A percentile compares a stretch with the other conserved stretches of the same genome.
phyloP scores from a whole-genome alignment of 176 grass and related monocot genomes.

The Olyra latifolia region DNA sequence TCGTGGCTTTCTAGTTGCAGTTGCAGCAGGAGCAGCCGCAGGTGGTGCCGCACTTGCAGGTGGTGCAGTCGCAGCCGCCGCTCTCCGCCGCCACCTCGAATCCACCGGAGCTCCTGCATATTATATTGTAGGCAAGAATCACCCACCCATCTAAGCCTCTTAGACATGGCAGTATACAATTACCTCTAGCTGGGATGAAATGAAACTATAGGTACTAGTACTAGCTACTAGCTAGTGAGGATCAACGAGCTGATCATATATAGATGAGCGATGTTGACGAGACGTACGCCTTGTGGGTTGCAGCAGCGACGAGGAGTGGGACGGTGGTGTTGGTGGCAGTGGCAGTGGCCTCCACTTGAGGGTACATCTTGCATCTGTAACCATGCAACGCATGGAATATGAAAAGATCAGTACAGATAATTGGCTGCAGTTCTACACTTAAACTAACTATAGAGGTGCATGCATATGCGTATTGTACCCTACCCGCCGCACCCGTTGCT shows the following conservation, averaged over 20 bases:
- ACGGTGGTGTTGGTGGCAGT: background rate
- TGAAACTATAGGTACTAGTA: too few relatives aligned
- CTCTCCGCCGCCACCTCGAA: conserved; percentile 32
- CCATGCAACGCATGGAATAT: too few relatives aligned
- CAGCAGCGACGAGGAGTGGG: conserved; percentile 13
- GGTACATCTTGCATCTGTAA: conserved; percentile 51
- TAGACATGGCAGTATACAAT: too few relatives aligned
- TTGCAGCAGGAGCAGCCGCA: conserved; percentile 52
- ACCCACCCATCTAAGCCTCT: too few relatives aligned
- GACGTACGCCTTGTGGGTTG: conserved; percentile 37
- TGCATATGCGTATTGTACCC: too few relatives aligned
- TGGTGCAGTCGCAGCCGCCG: conserved; percentile 43
- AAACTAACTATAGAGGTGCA: too few relatives aligned
- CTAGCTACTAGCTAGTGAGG: background rate
- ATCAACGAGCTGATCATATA: too few relatives aligned
- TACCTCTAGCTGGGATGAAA: background rate
- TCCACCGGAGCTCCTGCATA: conserved; percentile 26
- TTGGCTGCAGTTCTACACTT: too few relatives aligned
- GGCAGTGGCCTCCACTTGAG: conserved; percentile 19
- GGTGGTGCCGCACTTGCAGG: conserved; percentile 53
- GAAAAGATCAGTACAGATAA: too few relatives aligned
- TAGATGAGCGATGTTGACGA: too few relatives aligned
- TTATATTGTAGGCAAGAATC: too few relatives aligned
- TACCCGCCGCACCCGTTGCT: conserved; percentile 55
- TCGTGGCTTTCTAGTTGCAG: conserved; percentile 34